Percentiles rank a stretch among this genome's conserved stretches.
Evolutionary conservation across 2,329 filamentous ascomycete species (phyloP).

Genomic region (Endocalyx cinctus): DNA sequence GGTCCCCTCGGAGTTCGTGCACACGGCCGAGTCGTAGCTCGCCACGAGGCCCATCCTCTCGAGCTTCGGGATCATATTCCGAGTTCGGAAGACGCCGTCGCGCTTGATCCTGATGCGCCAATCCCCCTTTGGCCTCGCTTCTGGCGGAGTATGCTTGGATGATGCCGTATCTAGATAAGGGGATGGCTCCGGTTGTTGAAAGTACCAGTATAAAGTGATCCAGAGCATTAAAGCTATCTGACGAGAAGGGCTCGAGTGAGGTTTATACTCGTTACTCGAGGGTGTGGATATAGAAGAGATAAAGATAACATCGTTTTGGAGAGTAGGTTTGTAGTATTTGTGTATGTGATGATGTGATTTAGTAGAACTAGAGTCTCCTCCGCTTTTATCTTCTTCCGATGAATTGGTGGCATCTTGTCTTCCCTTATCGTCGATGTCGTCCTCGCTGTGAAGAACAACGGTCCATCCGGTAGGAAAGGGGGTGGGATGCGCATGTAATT

Average conservation of each 20-base stretch:
- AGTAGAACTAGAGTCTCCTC: conserved; percentile 19
- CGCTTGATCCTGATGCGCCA: conserved; percentile 82
- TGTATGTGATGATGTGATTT: conserved; percentile 42
- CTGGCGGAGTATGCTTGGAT: conserved; percentile 60
- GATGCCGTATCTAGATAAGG: conserved; percentile 57
- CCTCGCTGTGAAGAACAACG: conserved; percentile 73
- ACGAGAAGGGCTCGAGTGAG: conserved; percentile 73
- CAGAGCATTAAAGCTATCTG: conserved; percentile 97
- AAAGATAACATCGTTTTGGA: conserved; percentile 77
- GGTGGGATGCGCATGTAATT: conserved; percentile 63
- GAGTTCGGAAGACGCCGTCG: conserved; percentile 82
- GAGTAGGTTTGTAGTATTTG: conserved; percentile 69
- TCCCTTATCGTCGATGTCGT: conserved; percentile 41
- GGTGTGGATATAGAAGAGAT: conserved; percentile 90
- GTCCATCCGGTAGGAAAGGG: conserved; percentile 87
- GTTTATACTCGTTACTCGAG: conserved; percentile 72
- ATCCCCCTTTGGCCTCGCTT: conserved; percentile 73
- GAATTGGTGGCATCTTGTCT: too few species aligned
- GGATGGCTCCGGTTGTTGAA: conserved; percentile 75
- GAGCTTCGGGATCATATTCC: conserved; percentile 80
- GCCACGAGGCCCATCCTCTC: conserved; percentile 88
- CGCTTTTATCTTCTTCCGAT: conserved; percentile 19
- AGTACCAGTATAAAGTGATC: conserved; percentile 95
- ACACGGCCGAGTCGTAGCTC: conserved; percentile 70
- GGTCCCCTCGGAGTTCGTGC: conserved; percentile 56